These are phyloP conservation scores for Brettanomyces custersianus DNA, from an alignment of 805 yeast genomes.

Conservation along the genomic window DNA sequence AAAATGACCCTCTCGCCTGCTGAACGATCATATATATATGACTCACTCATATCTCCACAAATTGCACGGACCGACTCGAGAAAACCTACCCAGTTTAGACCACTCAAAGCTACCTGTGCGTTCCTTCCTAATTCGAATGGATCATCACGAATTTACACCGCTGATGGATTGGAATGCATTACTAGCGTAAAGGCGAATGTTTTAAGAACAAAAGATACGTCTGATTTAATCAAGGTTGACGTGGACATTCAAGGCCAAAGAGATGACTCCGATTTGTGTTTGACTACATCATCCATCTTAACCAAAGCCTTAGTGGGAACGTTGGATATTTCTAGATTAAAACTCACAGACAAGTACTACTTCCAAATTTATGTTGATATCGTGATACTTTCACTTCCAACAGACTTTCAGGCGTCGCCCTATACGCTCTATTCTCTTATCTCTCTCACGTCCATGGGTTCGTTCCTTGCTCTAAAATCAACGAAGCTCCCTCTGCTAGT, in stretches of 20 bases:
- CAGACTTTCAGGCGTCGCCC: slow-evolving; percentile 34
- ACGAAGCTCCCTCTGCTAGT: slow-evolving; percentile 66
- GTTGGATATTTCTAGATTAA: slow-evolving; percentile 44
- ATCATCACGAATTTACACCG: slow-evolving; percentile 74
- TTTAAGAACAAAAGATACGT: slow-evolving; percentile 31
- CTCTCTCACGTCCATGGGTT: slow-evolving; percentile 69
- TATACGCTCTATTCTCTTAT: slow-evolving; percentile 53
- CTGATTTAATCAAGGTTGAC: slow-evolving; percentile 59
- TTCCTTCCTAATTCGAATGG: slow-evolving; percentile 88
- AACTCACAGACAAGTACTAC: slow-evolving; percentile 64
- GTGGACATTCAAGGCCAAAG: slow-evolving; percentile 74
- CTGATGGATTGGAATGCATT: slow-evolving; percentile 90
- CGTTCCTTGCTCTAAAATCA: slow-evolving; percentile 71
- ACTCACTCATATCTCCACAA: slow-evolving; percentile 60
- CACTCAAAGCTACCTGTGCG: slow-evolving; percentile 72
- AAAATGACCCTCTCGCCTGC: slow-evolving; percentile 65
- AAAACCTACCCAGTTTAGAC: slow-evolving; percentile 64
- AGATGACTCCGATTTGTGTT: slow-evolving; percentile 67
- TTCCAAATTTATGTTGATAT: slow-evolving; percentile 76
- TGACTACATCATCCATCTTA: slow-evolving; percentile 53
- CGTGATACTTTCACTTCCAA: slow-evolving; percentile 57
- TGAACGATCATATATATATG: slow-evolving; percentile 67
- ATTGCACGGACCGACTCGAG: slow-evolving; percentile 76
- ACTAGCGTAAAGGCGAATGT: slow-evolving; percentile 87
- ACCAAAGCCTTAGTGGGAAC: slow-evolving; percentile 43